Percentiles rank a stretch among this genome's conserved stretches.
phyloP scores from a whole-genome alignment of 2,329 filamentous ascomycete species.

The Emergomyces africanus region DNA sequence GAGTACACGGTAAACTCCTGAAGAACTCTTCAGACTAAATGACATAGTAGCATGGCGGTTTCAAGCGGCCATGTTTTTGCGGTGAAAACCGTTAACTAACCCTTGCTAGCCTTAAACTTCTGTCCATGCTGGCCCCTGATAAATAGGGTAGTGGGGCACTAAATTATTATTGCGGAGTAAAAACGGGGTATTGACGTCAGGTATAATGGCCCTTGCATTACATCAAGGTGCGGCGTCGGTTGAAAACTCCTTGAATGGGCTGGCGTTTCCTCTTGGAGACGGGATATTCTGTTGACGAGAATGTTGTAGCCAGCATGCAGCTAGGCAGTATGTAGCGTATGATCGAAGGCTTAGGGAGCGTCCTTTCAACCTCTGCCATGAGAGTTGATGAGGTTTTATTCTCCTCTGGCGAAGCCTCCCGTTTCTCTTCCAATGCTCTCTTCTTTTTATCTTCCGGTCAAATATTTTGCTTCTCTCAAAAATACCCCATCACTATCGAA shows the following conservation, averaged over 20 bases:
- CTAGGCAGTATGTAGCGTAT: background rate
- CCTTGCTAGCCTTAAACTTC: too few species aligned
- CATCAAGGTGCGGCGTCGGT: background rate
- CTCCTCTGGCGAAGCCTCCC: background rate
- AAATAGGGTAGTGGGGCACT: too few species aligned
- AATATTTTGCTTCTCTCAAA: background rate
- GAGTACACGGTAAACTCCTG: too few species aligned
- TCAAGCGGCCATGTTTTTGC: background rate
- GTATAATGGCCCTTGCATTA: background rate
- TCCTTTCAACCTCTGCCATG: background rate
- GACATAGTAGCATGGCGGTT: background rate
- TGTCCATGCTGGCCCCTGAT: too few species aligned
- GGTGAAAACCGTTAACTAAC: too few species aligned
- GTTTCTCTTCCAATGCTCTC: too few species aligned
- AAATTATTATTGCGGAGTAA: background rate
- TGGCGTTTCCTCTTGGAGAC: background rate
- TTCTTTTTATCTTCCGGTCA: background rate
- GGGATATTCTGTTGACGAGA: background rate
- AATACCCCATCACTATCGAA: background rate
- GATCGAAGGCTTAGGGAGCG: background rate
- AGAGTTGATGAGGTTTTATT: background rate
- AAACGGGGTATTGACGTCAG: background rate
- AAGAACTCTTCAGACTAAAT: too few species aligned
- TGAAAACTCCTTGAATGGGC: background rate
- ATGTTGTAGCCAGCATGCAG: background rate